Percentiles rank a stretch among this genome's conserved stretches.
Conservation (phyloP, 192 early-diverging fungal genomes). For the Chytriomyces hyalinus region DNA sequence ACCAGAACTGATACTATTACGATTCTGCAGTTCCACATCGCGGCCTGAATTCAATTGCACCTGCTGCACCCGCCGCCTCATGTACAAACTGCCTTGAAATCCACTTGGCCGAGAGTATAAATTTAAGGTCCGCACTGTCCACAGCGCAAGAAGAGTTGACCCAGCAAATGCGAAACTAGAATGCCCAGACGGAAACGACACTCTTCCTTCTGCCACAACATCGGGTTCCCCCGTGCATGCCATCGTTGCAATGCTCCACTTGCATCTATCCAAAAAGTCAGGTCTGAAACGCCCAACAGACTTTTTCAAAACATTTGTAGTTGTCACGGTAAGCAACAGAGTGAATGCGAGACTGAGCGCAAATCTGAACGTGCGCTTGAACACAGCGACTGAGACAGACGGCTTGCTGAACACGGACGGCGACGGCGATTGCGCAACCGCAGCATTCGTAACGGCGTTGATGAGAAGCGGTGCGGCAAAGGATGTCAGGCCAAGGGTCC, state of each 20-base stretch:
- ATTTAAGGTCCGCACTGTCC: not conserved
- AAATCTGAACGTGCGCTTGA: constrained; percentile 28
- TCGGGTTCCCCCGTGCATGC: constrained; percentile 48
- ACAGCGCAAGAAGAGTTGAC: not conserved
- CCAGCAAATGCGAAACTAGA: constrained; percentile 65
- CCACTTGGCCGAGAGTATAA: too few relatives aligned
- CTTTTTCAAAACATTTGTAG: constrained; percentile 29
- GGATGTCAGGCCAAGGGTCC: not conserved
- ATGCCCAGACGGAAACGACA: constrained; percentile 90
- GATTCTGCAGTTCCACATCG: too few relatives aligned
- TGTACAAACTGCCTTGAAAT: too few relatives aligned
- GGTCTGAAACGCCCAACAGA: constrained; percentile 66
- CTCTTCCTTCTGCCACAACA: constrained; percentile 75
- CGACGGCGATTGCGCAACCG: not conserved
- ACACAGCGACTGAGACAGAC: not conserved
- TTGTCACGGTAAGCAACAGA: constrained; percentile 1
- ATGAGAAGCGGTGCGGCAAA: not conserved
- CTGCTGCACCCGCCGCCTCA: too few relatives aligned
- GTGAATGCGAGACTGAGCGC: not conserved
- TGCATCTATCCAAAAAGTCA: constrained; percentile 73
- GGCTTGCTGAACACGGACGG: not conserved
- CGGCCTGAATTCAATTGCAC: too few relatives aligned
- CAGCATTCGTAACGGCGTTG: not conserved
- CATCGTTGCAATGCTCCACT: constrained; percentile 18
- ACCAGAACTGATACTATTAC: too few relatives aligned